A percentile compares a stretch with the other conserved stretches of the same genome.
Conservation (phyloP, 495 filamentous ascomycete species). For the Letharia lupina region DNA sequence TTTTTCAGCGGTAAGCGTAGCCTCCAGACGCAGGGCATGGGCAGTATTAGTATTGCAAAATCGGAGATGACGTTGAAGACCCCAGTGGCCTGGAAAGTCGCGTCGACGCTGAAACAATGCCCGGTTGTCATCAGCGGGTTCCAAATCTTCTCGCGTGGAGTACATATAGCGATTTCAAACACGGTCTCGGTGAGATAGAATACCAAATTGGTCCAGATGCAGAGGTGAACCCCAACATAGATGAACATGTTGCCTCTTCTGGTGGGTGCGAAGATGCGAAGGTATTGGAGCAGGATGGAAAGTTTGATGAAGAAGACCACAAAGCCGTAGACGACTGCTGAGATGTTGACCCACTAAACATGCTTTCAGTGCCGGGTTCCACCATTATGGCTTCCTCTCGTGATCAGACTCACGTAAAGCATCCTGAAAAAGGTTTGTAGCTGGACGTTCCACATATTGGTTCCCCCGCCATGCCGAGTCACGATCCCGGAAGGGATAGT, state of each 20-base stretch:
- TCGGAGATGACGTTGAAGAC: constrained; percentile 24
- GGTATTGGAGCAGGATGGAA: constrained; percentile 23
- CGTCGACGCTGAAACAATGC: constrained; percentile 31
- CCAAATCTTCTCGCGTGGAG: constrained; percentile 36
- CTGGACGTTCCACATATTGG: constrained; percentile 21
- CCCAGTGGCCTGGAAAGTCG: constrained; percentile 22
- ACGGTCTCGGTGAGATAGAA: constrained; percentile 10
- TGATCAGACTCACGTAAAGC: constrained; percentile 15
- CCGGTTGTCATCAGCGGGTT: constrained; percentile 28
- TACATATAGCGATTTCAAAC: constrained; percentile 23
- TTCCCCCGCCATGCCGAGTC: neutral
- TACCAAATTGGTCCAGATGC: constrained; percentile 14
- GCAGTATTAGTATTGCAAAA: constrained; percentile 22
- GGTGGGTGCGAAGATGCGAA: constrained; percentile 21
- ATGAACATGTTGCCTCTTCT: constrained; percentile 16
- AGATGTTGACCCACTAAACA: constrained; percentile 16
- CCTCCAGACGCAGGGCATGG: constrained; percentile 21
- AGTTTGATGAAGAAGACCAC: constrained; percentile 20
- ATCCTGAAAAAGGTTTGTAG: constrained; percentile 16
- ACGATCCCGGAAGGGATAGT: constrained; percentile 2
- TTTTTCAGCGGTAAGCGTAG: constrained; percentile 16
- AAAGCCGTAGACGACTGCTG: constrained; percentile 10
- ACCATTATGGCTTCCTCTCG: neutral
- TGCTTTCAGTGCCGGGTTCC: neutral
- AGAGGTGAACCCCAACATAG: constrained; percentile 15